Conservation (phyloP, 2,329 filamentous ascomycete genomes). For the Coniochaeta sp. region DNA sequence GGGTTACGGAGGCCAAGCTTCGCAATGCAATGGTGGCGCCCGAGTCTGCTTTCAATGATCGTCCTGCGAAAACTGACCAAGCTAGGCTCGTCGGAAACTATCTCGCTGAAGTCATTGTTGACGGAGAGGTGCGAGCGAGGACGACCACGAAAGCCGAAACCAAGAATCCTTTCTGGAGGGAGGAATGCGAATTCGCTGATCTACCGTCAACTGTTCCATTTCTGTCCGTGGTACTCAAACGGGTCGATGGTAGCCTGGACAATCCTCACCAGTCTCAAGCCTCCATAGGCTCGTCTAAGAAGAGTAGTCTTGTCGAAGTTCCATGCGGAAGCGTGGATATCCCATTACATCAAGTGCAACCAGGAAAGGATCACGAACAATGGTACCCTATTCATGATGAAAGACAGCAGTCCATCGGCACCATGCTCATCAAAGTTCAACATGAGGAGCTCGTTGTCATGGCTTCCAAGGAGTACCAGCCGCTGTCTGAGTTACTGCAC, state of each 20-base stretch:
- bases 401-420: conserved; percentile 68
- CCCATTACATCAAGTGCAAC: conserved; percentile 68
- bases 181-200: conserved; percentile 71
- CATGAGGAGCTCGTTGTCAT: conserved; percentile 88
- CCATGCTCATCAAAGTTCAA: conserved; percentile 74
- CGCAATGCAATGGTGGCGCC: conserved; percentile 23
- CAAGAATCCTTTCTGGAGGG: conserved; percentile 73
- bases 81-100: conserved; percentile 59
- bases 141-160: conserved; percentile 66
- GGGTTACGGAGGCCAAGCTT: conserved; percentile 57
- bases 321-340: conserved; percentile 73
- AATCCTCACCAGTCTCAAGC: conserved; percentile 35
- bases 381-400: conserved; percentile 82
- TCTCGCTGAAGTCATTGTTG: conserved; percentile 70
- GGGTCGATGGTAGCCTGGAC: conserved; percentile 44
- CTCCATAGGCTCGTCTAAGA: conserved; percentile 33
- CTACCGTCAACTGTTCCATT: conserved; percentile 62
- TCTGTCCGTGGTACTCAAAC: conserved; percentile 66
- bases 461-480: conserved; percentile 76
- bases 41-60: conserved; percentile 20
- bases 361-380: conserved; percentile 72
- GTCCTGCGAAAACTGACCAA: conserved; percentile 22
- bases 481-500: conserved; percentile 76
- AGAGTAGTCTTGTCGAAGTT: conserved; percentile 39
- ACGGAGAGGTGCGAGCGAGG: conserved; percentile 70